These are phyloP conservation scores for Diversispora eburnea DNA, from an alignment of 192 early-diverging fungal species.

Conservation along the genomic window DNA sequence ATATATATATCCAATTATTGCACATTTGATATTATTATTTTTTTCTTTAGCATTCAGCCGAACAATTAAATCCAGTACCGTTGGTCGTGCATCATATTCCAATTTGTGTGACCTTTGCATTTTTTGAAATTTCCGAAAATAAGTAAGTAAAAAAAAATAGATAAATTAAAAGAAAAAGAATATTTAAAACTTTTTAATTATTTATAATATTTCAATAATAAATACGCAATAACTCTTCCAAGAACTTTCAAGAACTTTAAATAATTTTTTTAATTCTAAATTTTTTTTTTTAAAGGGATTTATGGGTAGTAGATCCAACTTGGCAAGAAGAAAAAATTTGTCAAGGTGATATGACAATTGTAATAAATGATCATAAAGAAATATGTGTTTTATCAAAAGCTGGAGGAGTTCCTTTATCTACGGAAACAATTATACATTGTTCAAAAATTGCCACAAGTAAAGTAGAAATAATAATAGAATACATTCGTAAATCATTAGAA, in stretches of 20 bases:
- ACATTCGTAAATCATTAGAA: conserved; percentile 72
- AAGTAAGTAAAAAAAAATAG: conserved; percentile 50
- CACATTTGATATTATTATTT: not conserved
- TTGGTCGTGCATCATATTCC: conserved; percentile 95
- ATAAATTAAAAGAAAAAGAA: not conserved
- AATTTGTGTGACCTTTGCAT: conserved; percentile 87
- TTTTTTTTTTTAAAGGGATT: conserved; percentile 33
- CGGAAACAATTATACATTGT: conserved; percentile 75
- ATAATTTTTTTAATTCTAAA: not conserved
- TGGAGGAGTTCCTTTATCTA: conserved; percentile 79
- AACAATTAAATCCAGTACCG: conserved; percentile 89
- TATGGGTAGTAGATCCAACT: conserved; percentile 79
- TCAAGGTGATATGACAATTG: conserved; percentile 81
- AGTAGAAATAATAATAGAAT: conserved; percentile 70
- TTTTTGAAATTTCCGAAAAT: conserved; percentile 60
- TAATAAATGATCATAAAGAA: conserved; percentile 89
- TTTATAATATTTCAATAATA: no score
- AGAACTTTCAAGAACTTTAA: not conserved
- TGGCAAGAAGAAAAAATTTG: conserved; percentile 83
- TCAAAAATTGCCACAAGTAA: conserved; percentile 75
- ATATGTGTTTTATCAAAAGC: conserved; percentile 89
- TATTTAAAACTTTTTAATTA: not conserved
- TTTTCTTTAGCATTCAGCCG: conserved; percentile 66
- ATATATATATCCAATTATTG: not conserved
- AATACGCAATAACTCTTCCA: no score